Evolutionary conservation across 495 filamentous ascomycete genomes (phyloP), one percentile per base, ranked within the genome.

Genomic region (Margaritispora aquatica): DNA sequence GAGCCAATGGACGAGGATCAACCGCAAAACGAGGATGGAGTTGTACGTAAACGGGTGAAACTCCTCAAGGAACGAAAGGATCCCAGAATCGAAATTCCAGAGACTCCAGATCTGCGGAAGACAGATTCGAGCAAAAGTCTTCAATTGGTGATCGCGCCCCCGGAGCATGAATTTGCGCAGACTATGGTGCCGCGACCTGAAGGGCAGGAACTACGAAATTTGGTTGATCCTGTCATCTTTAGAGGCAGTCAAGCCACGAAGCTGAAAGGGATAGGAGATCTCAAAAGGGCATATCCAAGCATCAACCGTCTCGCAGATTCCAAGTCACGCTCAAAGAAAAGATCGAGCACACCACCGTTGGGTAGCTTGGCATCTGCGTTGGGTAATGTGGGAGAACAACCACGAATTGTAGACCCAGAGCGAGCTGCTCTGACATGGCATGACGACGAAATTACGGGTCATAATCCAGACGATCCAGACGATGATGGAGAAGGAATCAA

Each of bases 401-500:
- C 15, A 48, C 63, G 41, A 44, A 58, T 85, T 67, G 57, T 79
- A 71, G 75, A 85, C 74, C 68, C 80, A 60, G 57, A 75, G 53
- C 69, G 77, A 41, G 70, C 75, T 31, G 75, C 84, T 22, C 77
- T 92, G 59, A 91, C 88, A 31, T 94, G 90, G 90, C 86, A 84
- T 65, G 87, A 90, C 61, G 77, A 85, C 55, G 90, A 96, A 64
- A 93, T 95, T 60, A 95, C 90, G 0, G 84, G 90, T 19, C 88
- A 94, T 67, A 78, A 88, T 62, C 85, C 86, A 2, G 78, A 78
- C 27, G 88, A 90, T 68, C 85, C 84, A 38, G 83, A 80, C 56
- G 88, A 90, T 62, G 88, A 91, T 70, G 88, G 88, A 24, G 88
- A 88, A 34, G 88, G 88, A 36, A 89, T 91, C 62, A 90, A 95